These are phyloP conservation scores for Porodaedalea pini DNA, from an alignment of 1,284 basidiomycete genomes.

Conservation along the genomic window DNA sequence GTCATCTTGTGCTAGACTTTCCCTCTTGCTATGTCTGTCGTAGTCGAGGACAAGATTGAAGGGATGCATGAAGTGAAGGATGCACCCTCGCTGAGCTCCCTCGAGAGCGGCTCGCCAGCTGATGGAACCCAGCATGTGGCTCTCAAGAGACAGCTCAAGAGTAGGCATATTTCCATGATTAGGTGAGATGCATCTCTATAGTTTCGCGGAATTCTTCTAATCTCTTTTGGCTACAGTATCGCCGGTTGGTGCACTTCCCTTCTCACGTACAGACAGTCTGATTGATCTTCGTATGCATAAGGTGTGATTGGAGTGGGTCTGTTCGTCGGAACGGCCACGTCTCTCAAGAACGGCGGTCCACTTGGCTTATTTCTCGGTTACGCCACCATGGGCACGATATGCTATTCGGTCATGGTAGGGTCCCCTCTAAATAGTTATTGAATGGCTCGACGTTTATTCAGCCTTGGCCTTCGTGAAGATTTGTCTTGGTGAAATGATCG, in stretches of 20 bases:
- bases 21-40: neutral
- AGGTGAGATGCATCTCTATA: constrained; percentile 38
- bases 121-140: constrained; percentile 23
- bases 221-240: constrained; percentile 28
- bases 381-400: constrained; percentile 55
- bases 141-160: constrained; percentile 59
- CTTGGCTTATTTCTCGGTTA: constrained; percentile 65
- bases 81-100: neutral
- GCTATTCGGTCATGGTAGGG: constrained; percentile 57
- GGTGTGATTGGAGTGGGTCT: constrained; percentile 75
- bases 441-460: neutral
- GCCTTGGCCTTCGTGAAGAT: constrained; percentile 33
- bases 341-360: constrained; percentile 53
- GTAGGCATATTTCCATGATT: constrained; percentile 68
- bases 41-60: neutral
- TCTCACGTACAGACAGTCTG: neutral
- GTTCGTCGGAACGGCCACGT: constrained; percentile 60
- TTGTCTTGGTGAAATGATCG: constrained; percentile 59
- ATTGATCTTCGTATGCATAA: constrained; percentile 31
- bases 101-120: neutral
- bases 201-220: constrained; percentile 17
- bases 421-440: neutral
- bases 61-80: neutral
- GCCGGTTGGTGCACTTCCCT: constrained; percentile 26
- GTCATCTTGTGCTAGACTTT: no score